These are phyloP conservation scores for Globisporangium camurandrum DNA, from an alignment of 352 stramenopile genomes.

Conservation along the genomic window DNA sequence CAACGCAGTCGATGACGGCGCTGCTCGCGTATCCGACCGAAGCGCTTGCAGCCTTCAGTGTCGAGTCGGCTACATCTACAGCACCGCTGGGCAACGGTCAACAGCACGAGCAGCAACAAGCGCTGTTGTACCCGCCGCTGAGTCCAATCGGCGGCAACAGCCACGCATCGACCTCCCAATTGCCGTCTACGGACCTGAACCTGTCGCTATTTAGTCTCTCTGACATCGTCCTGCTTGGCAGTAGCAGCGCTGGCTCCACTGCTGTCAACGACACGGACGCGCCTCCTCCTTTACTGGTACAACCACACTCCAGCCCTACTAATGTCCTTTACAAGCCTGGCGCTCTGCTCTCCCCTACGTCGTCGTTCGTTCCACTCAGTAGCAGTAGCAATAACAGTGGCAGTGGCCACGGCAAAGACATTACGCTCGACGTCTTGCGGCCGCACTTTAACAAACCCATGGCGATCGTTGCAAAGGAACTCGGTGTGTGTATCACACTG, in stretches of 20 bases:
- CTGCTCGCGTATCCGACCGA: slow-evolving; percentile 4
- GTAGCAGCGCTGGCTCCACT: slow-evolving; percentile 16
- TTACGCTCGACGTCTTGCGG: slow-evolving; percentile 75
- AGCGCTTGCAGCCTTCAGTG: background rate
- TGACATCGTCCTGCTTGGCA: slow-evolving; percentile 33
- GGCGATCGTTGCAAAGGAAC: slow-evolving; percentile 70
- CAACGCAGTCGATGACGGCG: background rate
- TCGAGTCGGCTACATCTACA: background rate
- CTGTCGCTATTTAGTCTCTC: slow-evolving; percentile 21
- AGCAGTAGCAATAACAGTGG: slow-evolving; percentile 12
- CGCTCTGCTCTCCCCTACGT: too few relatives aligned
- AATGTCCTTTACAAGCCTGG: too few relatives aligned
- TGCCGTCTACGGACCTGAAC: slow-evolving; percentile 11
- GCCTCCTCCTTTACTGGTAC: too few relatives aligned
- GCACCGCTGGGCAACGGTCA: slow-evolving; percentile 1
- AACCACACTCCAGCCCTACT: too few relatives aligned
- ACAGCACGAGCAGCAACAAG: background rate
- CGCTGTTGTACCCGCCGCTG: slow-evolving; percentile 2
- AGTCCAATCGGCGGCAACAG: background rate
- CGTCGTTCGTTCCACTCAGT: too few relatives aligned
- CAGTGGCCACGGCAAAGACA: slow-evolving; percentile 59
- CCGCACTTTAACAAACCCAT: slow-evolving; percentile 84
- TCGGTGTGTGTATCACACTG: slow-evolving; percentile 80
- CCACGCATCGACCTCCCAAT: slow-evolving; percentile 8
- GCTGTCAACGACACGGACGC: slow-evolving; percentile 12